phyloP scores from a whole-genome alignment of 805 yeast genomes.

The Lachancea mirantina region DNA sequence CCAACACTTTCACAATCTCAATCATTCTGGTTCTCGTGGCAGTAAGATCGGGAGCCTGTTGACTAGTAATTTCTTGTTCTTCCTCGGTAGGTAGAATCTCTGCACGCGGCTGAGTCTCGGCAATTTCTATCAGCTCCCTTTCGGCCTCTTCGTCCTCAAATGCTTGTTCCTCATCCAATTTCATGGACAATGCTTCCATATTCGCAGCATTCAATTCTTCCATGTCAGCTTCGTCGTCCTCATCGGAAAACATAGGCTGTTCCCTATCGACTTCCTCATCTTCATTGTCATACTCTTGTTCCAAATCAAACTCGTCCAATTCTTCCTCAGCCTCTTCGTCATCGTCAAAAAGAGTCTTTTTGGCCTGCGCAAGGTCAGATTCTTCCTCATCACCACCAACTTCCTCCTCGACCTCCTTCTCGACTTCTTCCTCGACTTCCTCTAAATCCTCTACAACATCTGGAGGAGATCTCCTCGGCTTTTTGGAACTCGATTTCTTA shows the following conservation, averaged over 20 bases:
- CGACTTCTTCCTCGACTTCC: conserved; percentile 13
- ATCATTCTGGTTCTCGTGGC: conserved; percentile 88
- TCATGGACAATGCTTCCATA: conserved; percentile 70
- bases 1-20: conserved; percentile 89
- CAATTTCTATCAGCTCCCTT: conserved; percentile 52
- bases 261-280: conserved; percentile 30
- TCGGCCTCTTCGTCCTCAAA: conserved; percentile 58
- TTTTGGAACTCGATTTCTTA: conserved; percentile 21
- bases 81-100: conserved; percentile 63
- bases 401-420: conserved; percentile 35
- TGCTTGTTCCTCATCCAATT: conserved; percentile 53
- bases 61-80: conserved; percentile 50
- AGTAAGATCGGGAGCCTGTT: conserved; percentile 66
- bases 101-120: conserved; percentile 63
- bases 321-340: conserved; percentile 30
- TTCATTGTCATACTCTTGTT: conserved; percentile 44
- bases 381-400: conserved; percentile 63
- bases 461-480: conserved; percentile 12
- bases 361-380: conserved; percentile 60
- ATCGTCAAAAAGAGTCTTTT: conserved; percentile 69
- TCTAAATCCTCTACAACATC: conserved; percentile 17
- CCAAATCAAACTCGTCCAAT: conserved; percentile 51
- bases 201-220: conserved; percentile 71
- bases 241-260: conserved; percentile 76
- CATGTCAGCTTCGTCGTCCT: conserved; percentile 60